phyloP scores from a whole-genome alignment of 2,329 filamentous ascomycete species.

The Verticillium longisporum region DNA sequence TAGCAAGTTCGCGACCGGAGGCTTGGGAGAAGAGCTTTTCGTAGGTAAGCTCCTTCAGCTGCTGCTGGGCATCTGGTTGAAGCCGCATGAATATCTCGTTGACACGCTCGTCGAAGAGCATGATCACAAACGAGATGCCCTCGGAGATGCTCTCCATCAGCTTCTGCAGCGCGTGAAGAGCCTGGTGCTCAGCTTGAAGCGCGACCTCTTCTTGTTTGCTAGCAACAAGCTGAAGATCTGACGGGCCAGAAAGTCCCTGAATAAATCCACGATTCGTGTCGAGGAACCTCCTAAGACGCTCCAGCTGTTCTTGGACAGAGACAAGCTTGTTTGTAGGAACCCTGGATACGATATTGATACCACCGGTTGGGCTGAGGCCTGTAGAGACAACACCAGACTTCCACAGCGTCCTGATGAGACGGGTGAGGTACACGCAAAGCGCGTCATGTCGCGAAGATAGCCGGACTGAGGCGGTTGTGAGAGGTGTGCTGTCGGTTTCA shows the following conservation, averaged over 20 bases:
- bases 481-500: slow-evolving; percentile 64
- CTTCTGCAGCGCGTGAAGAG: slow-evolving; percentile 76
- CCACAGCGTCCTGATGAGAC: slow-evolving; percentile 87
- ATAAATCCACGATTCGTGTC: slow-evolving; percentile 85
- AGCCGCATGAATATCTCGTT: slow-evolving; percentile 79
- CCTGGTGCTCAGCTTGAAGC: slow-evolving; percentile 88
- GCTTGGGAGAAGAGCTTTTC: slow-evolving; percentile 77
- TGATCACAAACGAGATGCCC: slow-evolving; percentile 91
- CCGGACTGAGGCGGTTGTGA: slow-evolving; percentile 73
- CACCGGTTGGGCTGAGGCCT: slow-evolving; percentile 44
- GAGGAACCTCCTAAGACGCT: slow-evolving; percentile 74
- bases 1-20: slow-evolving; percentile 81
- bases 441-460: slow-evolving; percentile 88
- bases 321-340: slow-evolving; percentile 63
- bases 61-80: slow-evolving; percentile 60
- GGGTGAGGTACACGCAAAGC: slow-evolving; percentile 77
- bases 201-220: slow-evolving; percentile 88
- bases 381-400: slow-evolving; percentile 65
- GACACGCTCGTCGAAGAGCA: slow-evolving; percentile 89
- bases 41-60: slow-evolving; percentile 73
- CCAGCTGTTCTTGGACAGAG: slow-evolving; percentile 72
- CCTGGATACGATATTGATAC: slow-evolving; percentile 58
- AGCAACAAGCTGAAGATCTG: slow-evolving; percentile 69
- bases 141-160: slow-evolving; percentile 89
- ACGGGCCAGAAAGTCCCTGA: slow-evolving; percentile 85